Conservation (phyloP, 169 alveolate genomes). For the Perkinsus olseni region DNA sequence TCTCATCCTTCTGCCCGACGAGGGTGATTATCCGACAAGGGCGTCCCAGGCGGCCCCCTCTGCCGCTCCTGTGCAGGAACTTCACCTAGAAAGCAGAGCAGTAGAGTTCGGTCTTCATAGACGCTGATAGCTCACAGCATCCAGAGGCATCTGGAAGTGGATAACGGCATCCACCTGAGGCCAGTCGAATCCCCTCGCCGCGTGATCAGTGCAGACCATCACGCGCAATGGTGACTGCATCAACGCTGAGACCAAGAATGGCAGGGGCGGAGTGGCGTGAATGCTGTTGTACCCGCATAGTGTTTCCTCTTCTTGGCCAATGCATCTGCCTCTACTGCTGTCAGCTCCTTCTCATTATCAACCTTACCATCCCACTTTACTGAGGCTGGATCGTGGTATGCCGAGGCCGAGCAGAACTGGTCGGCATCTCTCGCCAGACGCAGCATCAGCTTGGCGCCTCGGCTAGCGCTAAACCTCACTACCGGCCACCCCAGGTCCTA, state of each 20-base stretch:
- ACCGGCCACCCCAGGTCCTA: background rate
- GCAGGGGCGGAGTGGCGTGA: too few relatives aligned
- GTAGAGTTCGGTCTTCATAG: background rate
- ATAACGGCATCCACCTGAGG: constrained; percentile 7
- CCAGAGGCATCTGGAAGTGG: background rate
- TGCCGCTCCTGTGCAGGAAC: background rate
- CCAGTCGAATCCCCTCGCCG: constrained; percentile 9
- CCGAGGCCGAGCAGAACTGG: background rate
- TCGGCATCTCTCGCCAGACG: background rate
- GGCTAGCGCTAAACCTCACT: background rate
- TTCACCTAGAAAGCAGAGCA: background rate
- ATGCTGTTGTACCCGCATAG: background rate
- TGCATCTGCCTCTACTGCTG: background rate
- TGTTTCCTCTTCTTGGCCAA: background rate
- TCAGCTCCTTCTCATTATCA: background rate
- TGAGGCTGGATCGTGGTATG: background rate
- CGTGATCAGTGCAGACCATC: constrained; percentile 9
- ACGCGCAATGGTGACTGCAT: background rate
- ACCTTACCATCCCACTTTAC: background rate
- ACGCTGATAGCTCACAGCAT: background rate
- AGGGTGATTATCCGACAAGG: background rate
- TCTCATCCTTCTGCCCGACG: background rate
- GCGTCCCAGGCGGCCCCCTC: background rate
- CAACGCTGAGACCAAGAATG: background rate
- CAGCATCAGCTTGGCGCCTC: background rate